Evolutionary conservation across 2,329 filamentous ascomycete genomes (phyloP).

Genomic region (Aspergillus aculeatus): DNA sequence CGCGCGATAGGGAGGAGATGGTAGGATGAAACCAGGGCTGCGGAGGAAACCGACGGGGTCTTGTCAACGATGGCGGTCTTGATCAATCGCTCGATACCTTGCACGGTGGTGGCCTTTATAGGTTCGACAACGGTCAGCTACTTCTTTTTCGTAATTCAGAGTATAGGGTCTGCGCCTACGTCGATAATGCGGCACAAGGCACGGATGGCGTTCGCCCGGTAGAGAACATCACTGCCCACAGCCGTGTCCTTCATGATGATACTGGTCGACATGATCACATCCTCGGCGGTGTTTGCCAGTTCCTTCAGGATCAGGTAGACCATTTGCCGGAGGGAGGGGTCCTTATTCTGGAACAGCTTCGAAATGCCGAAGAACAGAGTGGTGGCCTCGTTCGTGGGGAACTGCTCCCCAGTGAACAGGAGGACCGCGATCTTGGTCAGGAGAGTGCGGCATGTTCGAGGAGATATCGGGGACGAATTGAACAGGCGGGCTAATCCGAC

Average conservation of each 20-base stretch:
- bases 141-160: not conserved
- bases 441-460: conserved; percentile 94
- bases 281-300: conserved; percentile 88
- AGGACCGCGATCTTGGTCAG: conserved; percentile 96
- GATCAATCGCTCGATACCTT: conserved; percentile 96
- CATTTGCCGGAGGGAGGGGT: conserved; percentile 97
- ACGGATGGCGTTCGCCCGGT: conserved; percentile 92
- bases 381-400: conserved; percentile 95
- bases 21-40: conserved; percentile 93
- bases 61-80: conserved; percentile 99
- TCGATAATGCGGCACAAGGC: conserved; percentile 96
- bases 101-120: conserved; percentile 79
- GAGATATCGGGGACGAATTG: conserved; percentile 95
- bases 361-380: conserved; percentile 98
- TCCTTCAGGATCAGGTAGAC: conserved; percentile 98
- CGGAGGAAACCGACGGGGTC: conserved; percentile 94
- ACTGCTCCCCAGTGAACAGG: conserved; percentile 94
- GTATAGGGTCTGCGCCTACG: conserved; percentile 52
- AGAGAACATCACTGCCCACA: conserved; percentile 89
- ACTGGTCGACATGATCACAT: conserved; percentile 99
- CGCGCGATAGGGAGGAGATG: conserved; percentile 94
- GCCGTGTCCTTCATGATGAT: conserved; percentile 99
- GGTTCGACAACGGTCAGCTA: conserved; percentile 15
- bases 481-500: conserved; percentile 76
- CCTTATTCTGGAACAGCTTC: conserved; percentile 99